Conservation (phyloP, 2,329 filamentous ascomycete genomes). For the Epichloe sibirici region DNA sequence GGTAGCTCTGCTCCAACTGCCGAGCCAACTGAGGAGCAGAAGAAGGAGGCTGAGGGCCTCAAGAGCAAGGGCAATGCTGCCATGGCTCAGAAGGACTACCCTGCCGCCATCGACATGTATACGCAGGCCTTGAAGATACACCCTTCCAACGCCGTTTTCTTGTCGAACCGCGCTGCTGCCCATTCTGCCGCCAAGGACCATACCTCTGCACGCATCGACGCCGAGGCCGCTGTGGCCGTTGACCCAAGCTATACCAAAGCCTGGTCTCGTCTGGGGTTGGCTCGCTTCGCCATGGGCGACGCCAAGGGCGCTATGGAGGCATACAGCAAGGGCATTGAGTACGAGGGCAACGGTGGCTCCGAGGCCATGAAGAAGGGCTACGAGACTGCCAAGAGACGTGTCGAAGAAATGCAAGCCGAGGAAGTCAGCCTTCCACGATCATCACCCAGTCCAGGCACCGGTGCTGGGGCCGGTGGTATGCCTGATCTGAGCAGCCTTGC, state of each 20-base stretch:
- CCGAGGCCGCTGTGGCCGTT: slow-evolving; percentile 75
- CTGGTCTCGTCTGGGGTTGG: slow-evolving; percentile 87
- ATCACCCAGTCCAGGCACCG: slow-evolving; percentile 36
- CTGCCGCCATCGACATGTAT: slow-evolving; percentile 71
- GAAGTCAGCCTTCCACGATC: slow-evolving; percentile 29
- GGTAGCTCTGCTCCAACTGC: slow-evolving; percentile 13
- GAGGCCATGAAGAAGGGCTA: slow-evolving; percentile 96
- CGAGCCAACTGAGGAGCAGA: slow-evolving; percentile 42
- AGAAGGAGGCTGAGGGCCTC: slow-evolving; percentile 72
- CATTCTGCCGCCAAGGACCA: slow-evolving; percentile 79
- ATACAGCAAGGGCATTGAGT: slow-evolving; percentile 83
- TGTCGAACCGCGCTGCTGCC: slow-evolving; percentile 92
- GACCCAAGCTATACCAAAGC: slow-evolving; percentile 95
- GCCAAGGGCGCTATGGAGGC: slow-evolving; percentile 88
- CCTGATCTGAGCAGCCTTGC: slow-evolving; percentile 61
- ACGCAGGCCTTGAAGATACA: slow-evolving; percentile 71
- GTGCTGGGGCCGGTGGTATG: slow-evolving; percentile 47
- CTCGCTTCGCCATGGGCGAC: slow-evolving; percentile 83
- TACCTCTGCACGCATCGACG: slow-evolving; percentile 71
- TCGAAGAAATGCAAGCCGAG: slow-evolving; percentile 61
- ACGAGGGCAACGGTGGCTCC: slow-evolving; percentile 86
- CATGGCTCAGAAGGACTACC: slow-evolving; percentile 90
- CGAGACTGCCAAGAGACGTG: slow-evolving; percentile 81
- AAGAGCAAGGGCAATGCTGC: slow-evolving; percentile 89
- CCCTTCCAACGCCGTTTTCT: slow-evolving; percentile 86